Evolutionary conservation across 1,284 basidiomycete genomes (phyloP).

Genomic region (Ustilago sp.): DNA sequence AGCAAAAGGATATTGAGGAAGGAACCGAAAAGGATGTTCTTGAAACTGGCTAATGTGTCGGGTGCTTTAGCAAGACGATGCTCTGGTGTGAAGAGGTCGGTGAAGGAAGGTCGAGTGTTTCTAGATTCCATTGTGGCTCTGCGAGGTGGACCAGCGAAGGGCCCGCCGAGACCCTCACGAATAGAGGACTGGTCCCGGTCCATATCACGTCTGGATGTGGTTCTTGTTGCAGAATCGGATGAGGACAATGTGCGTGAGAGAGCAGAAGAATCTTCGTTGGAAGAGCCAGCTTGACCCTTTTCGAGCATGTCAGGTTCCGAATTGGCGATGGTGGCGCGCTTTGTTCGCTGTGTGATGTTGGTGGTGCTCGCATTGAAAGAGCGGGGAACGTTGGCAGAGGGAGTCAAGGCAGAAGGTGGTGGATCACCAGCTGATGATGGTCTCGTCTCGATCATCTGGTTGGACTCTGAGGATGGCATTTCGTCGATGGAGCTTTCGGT

Average conservation of each 20-base stretch:
- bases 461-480: constrained; percentile 22
- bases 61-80: constrained; percentile 49
- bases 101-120: constrained; percentile 51
- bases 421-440: constrained; percentile 3
- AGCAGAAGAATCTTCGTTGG: constrained; percentile 36
- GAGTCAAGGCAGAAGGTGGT: neutral
- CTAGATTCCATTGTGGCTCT: constrained; percentile 48
- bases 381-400: constrained; percentile 3
- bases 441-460: neutral
- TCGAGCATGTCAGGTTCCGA: constrained; percentile 49
- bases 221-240: constrained; percentile 19
- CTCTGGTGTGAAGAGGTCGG: constrained; percentile 55
- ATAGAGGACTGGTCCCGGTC: constrained; percentile 40
- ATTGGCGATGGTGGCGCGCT: constrained; percentile 42
- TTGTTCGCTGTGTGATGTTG: constrained; percentile 43
- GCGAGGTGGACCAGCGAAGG: constrained; percentile 50
- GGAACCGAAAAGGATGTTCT: constrained; percentile 51
- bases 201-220: constrained; percentile 20
- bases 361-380: constrained; percentile 3
- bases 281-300: constrained; percentile 33
- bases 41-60: constrained; percentile 32
- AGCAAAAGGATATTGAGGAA: constrained; percentile 56
- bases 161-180: constrained; percentile 41
- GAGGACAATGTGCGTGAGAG: constrained; percentile 24
- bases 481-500: constrained; percentile 6